Conservation (phyloP, 176 grass and related monocot genomes). For the Zea luxurians region DNA sequence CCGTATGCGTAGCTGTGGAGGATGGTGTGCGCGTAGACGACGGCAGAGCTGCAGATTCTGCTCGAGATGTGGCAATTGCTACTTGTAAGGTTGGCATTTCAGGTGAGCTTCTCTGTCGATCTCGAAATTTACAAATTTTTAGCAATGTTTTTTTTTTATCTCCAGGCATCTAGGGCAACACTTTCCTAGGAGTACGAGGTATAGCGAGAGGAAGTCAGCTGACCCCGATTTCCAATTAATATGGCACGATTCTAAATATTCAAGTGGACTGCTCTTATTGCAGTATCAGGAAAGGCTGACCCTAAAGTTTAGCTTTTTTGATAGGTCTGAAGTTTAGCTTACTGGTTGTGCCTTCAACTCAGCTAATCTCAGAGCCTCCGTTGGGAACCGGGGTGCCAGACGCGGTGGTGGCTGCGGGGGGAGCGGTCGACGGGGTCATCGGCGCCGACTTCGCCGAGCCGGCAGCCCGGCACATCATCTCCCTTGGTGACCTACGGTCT, state of each 20-base stretch:
- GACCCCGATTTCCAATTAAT: too few relatives aligned
- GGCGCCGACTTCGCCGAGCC: slow-evolving; percentile 52
- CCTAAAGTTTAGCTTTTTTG: too few relatives aligned
- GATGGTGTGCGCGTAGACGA: slow-evolving; percentile 63
- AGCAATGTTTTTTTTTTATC: too few relatives aligned
- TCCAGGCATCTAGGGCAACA: too few relatives aligned
- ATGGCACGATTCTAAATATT: too few relatives aligned
- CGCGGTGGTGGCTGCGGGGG: slow-evolving; percentile 45
- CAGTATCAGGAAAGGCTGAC: too few relatives aligned
- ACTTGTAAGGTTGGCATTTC: slow-evolving; percentile 76
- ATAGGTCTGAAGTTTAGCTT: too few relatives aligned
- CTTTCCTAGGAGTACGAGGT: too few relatives aligned
- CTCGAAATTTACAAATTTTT: background rate
- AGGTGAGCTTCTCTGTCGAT: slow-evolving; percentile 48
- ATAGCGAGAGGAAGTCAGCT: too few relatives aligned
- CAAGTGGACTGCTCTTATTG: too few relatives aligned
- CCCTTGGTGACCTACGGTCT: slow-evolving; percentile 69
- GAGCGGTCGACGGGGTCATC: slow-evolving; percentile 67
- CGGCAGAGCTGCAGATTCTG: slow-evolving; percentile 74
- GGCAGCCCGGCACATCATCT: slow-evolving; percentile 62
- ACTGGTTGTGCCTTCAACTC: too few relatives aligned
- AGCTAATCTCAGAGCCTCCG: too few relatives aligned
- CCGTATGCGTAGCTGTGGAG: slow-evolving; percentile 64
- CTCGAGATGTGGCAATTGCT: slow-evolving; percentile 81
- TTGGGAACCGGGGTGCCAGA: slow-evolving; percentile 48